phyloP scores from a whole-genome alignment of 2,329 filamentous ascomycete genomes.

The Fusarium staphyleae region DNA sequence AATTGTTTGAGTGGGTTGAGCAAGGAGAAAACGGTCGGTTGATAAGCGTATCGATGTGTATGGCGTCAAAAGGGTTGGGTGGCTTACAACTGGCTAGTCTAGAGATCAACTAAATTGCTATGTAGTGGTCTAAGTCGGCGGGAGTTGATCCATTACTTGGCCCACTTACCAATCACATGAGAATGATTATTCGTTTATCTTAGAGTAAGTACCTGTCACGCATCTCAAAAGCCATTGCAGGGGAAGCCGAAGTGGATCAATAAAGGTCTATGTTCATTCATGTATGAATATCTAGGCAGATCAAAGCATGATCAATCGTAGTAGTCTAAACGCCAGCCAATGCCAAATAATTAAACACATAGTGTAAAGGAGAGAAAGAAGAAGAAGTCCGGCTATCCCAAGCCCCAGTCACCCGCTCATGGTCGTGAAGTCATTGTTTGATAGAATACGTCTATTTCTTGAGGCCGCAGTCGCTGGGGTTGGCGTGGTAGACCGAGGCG shows the following conservation, averaged over 20 bases:
- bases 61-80: too few relatives aligned
- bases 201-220: neutral
- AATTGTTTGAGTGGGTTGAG: neutral
- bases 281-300: slow-evolving; percentile 32
- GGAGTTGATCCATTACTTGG: too few relatives aligned
- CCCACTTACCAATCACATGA: too few relatives aligned
- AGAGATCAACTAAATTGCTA: too few relatives aligned
- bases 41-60: too few relatives aligned
- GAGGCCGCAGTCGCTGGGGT: slow-evolving; percentile 52
- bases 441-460: slow-evolving; percentile 30
- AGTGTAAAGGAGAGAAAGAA: slow-evolving; percentile 37
- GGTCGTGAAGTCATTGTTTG: slow-evolving; percentile 16
- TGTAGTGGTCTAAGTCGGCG: too few relatives aligned
- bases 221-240: neutral
- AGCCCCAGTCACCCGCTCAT: slow-evolving; percentile 20
- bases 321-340: slow-evolving; percentile 38
- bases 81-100: too few relatives aligned
- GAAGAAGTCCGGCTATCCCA: slow-evolving; percentile 16
- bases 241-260: slow-evolving; percentile 3
- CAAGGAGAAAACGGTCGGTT: too few relatives aligned
- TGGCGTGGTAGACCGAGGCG: slow-evolving; percentile 55
- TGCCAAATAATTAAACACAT: slow-evolving; percentile 37
- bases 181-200: too few relatives aligned
- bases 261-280: slow-evolving; percentile 29
- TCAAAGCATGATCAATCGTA: slow-evolving; percentile 30